phyloP scores from a whole-genome alignment of 768 basidiomycete species.

The Termitomyces sp. region DNA sequence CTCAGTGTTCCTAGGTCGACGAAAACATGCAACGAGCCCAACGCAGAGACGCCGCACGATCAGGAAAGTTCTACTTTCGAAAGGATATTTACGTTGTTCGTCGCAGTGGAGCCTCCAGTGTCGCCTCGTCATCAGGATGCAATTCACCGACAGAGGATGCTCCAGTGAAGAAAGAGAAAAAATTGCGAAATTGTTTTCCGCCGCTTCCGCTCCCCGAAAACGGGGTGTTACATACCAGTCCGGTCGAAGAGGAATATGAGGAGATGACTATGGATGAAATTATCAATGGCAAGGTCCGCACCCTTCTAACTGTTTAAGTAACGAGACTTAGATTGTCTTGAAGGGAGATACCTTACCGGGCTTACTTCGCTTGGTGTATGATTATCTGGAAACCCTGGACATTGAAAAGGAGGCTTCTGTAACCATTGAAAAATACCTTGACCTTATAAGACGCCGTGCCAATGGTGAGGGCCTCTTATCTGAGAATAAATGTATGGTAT shows the following conservation, averaged over 20 bases:
- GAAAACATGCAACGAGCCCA: conserved; percentile 95
- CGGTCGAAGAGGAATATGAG: conserved; percentile 79
- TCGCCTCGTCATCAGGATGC: conserved; percentile 41
- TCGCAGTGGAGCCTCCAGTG: conserved; percentile 34
- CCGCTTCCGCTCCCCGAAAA: conserved; percentile 47
- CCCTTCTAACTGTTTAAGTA: not conserved
- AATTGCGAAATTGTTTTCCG: conserved; percentile 69
- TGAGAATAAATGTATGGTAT: not conserved
- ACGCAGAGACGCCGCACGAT: conserved; percentile 64
- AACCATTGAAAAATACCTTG: conserved; percentile 72
- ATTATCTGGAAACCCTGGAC: conserved; percentile 85
- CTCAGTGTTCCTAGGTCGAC: conserved; percentile 63
- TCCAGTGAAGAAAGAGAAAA: conserved; percentile 51
- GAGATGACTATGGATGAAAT: conserved; percentile 93
- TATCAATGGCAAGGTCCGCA: conserved; percentile 81
- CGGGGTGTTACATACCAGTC: conserved; percentile 30
- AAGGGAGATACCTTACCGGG: conserved; percentile 74
- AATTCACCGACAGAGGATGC: conserved; percentile 30
- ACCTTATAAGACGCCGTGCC: conserved; percentile 72
- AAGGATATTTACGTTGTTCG: conserved; percentile 72
- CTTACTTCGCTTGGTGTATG: conserved; percentile 71
- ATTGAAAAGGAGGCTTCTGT: conserved; percentile 52
- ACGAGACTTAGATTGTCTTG: not conserved
- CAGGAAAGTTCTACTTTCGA: conserved; percentile 86
- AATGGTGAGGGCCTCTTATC: conserved; percentile 50